A percentile compares a stretch with the other conserved stretches of the same genome.
These are phyloP conservation scores for Aspergillus tamarii DNA, from an alignment of 2,329 filamentous ascomycete species.

Conservation along the genomic window DNA sequence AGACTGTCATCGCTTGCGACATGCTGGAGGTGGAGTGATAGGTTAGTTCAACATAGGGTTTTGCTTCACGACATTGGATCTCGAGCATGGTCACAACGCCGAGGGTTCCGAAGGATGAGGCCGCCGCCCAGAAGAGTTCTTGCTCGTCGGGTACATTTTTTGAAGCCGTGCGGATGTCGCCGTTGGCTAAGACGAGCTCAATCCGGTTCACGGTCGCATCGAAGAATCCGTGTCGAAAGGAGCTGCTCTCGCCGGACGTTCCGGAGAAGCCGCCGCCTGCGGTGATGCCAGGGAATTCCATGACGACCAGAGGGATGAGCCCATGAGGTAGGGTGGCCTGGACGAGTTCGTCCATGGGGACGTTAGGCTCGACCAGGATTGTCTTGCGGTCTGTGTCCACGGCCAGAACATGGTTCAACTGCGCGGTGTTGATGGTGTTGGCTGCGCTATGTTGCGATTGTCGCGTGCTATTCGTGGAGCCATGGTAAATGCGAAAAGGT, in stretches of 20 bases:
- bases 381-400: constrained; percentile 58
- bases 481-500: constrained; percentile 76
- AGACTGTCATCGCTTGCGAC: constrained; percentile 52
- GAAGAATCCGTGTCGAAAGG: constrained; percentile 68
- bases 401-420: constrained; percentile 63
- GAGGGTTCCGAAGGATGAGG: constrained; percentile 63
- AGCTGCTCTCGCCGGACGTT: constrained; percentile 68
- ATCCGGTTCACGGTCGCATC: constrained; percentile 64
- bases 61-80: constrained; percentile 57
- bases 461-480: constrained; percentile 76
- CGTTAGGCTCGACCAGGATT: constrained; percentile 71
- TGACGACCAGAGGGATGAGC: constrained; percentile 66
- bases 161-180: constrained; percentile 56
- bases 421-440: constrained; percentile 69
- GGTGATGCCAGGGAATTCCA: constrained; percentile 73
- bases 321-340: constrained; percentile 58
- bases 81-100: constrained; percentile 66
- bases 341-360: constrained; percentile 68
- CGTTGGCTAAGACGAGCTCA: constrained; percentile 66
- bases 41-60: constrained; percentile 62
- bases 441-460: constrained; percentile 46
- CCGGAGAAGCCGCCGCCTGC: constrained; percentile 69
- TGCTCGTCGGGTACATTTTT: constrained; percentile 41
- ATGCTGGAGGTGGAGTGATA: constrained; percentile 60
- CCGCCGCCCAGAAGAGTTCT: constrained; percentile 63